Conservation (phyloP, 2,329 filamentous ascomycete species). For the Lachnellula arida region DNA sequence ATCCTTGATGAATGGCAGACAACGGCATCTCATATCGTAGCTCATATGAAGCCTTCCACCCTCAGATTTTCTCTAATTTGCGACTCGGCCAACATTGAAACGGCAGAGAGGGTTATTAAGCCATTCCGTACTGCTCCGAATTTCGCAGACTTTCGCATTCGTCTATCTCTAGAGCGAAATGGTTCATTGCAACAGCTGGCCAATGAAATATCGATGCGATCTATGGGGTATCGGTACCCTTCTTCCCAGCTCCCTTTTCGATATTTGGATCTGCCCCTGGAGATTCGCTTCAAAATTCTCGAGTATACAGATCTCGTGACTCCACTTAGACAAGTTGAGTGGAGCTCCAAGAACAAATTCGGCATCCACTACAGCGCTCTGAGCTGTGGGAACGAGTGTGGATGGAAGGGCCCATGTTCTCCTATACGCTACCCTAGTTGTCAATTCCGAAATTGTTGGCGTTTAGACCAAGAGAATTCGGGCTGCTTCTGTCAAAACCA, state of each 20-base stretch:
- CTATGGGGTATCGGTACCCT: background rate
- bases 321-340: conserved; percentile 17
- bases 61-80: background rate
- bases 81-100: background rate
- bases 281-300: conserved; percentile 20
- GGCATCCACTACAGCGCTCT: background rate
- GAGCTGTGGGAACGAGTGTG: too few relatives aligned
- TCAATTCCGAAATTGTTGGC: background rate
- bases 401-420: too few relatives aligned
- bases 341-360: conserved; percentile 7
- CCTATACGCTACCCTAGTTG: background rate
- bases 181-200: background rate
- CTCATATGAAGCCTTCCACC: background rate
- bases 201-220: background rate
- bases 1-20: background rate
- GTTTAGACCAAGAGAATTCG: background rate
- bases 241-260: background rate
- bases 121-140: background rate
- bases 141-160: background rate
- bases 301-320: conserved; percentile 24
- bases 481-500: conserved; percentile 12
- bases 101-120: background rate
- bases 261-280: conserved; percentile 19
- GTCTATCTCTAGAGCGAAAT: background rate
- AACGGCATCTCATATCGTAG: background rate